phyloP scores from a whole-genome alignment of 441 rosid genomes.

The Viola pubescens region DNA sequence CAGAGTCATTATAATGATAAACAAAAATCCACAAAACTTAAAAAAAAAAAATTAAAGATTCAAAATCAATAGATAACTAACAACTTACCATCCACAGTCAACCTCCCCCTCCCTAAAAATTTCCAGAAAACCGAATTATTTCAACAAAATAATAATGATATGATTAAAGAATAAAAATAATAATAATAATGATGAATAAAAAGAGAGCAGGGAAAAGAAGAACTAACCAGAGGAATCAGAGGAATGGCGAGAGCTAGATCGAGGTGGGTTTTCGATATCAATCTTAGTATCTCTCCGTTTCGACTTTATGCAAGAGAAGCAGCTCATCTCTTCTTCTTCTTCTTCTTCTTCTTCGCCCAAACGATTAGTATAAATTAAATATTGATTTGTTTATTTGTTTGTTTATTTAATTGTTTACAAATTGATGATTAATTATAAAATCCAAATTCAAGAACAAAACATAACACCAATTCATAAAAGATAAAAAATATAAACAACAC shows the following conservation, averaged over 20 bases:
- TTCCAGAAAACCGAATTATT: constrained; percentile 1
- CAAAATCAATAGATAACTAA: neutral
- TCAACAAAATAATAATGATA: constrained; percentile 1
- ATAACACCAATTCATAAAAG: no score
- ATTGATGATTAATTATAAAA: no score
- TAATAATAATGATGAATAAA: neutral
- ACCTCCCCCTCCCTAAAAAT: constrained; percentile 29
- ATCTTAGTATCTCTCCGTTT: constrained; percentile 41
- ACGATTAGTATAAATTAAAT: no score
- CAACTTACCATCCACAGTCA: constrained; percentile 21
- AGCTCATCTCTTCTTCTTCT: constrained; percentile 36
- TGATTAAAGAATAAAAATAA: neutral
- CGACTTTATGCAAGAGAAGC: constrained; percentile 62
- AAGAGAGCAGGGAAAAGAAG: neutral
- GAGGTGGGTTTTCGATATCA: constrained; percentile 44
- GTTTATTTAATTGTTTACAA: no score
- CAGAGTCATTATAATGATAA: neutral
- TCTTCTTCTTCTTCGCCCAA: neutral
- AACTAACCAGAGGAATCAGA: constrained; percentile 41
- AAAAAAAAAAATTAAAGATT: constrained; percentile 1
- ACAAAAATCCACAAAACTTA: neutral
- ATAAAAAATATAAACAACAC: no score
- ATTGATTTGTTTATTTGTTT: no score
- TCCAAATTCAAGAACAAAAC: no score
- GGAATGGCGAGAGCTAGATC: constrained; percentile 40